phyloP scores from a whole-genome alignment of 1,284 basidiomycete species.

The Cutaneotrichosporon dermatis region DNA sequence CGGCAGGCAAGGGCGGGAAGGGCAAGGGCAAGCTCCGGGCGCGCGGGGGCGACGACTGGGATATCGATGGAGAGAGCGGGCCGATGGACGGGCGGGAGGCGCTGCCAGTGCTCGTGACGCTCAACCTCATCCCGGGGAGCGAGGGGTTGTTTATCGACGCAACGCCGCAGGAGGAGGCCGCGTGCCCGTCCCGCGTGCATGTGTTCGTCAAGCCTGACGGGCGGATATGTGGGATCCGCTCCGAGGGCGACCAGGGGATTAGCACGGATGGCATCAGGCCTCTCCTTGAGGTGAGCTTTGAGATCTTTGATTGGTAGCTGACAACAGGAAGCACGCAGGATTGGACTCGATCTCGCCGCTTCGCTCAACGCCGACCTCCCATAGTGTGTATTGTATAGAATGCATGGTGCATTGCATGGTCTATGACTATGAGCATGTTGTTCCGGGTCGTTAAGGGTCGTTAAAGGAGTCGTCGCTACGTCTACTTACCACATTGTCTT shows the following conservation, averaged over 20 bases:
- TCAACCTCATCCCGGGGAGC: conserved; percentile 38
- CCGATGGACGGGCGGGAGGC: conserved; percentile 30
- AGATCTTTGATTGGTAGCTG: background rate
- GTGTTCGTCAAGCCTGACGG: conserved; percentile 36
- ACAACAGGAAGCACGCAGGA: conserved; percentile 14
- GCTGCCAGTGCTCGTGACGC: conserved; percentile 43
- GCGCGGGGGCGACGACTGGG: conserved; percentile 47
- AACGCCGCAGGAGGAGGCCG: conserved; percentile 42
- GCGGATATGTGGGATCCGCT: conserved; percentile 41
- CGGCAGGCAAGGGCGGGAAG: conserved; percentile 16
- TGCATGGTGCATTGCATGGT: background rate
- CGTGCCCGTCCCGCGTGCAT: conserved; percentile 43
- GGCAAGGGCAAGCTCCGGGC: conserved; percentile 28
- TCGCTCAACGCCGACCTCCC: conserved; percentile 18
- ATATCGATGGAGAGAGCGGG: conserved; percentile 37
- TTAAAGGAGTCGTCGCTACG: too few species aligned
- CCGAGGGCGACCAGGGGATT: conserved; percentile 42
- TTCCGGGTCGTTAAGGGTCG: too few species aligned
- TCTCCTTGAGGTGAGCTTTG: conserved; percentile 23
- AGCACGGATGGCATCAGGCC: conserved; percentile 27
- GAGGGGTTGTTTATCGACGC: conserved; percentile 43
- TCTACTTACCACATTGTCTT: too few species aligned
- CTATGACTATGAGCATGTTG: too few species aligned
- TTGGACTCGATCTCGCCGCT: conserved; percentile 12
- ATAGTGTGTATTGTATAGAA: conserved; percentile 10